Conservation (phyloP, 2,329 filamentous ascomycete genomes). For the Penicillium italicum region DNA sequence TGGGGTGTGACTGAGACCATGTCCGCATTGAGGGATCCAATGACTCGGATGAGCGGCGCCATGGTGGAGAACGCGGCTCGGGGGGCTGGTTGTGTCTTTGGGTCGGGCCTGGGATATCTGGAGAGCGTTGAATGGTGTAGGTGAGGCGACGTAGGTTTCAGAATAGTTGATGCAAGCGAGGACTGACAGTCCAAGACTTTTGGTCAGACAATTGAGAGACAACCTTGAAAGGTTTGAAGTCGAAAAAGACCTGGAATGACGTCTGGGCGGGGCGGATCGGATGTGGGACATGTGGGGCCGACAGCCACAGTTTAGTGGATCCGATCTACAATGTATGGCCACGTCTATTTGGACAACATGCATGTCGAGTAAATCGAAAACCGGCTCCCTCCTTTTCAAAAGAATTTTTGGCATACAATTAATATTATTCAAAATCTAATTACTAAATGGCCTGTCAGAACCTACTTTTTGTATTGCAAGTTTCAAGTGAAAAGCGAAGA, state of each 20-base stretch:
- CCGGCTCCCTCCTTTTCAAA: neutral
- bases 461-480: too few relatives aligned
- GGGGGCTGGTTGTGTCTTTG: neutral
- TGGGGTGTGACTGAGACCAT: slow-evolving; percentile 83
- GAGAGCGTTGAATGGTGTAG: neutral
- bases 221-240: neutral
- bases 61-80: slow-evolving; percentile 22
- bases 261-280: neutral
- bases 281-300: neutral
- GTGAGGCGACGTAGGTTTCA: neutral
- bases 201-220: neutral
- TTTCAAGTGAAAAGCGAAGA: too few relatives aligned
- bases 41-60: slow-evolving; percentile 65
- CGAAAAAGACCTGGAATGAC: neutral
- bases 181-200: neutral
- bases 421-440: too few relatives aligned
- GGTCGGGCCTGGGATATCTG: neutral
- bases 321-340: neutral
- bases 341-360: neutral
- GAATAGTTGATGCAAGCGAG: neutral
- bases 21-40: slow-evolving; percentile 93
- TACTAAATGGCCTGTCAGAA: too few relatives aligned
- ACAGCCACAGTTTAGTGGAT: neutral
- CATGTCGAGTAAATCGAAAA: neutral
- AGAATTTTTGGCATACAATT: too few relatives aligned